Conservation (phyloP, 225 moss, liverwort and hornwort species). For the Pleurozium schreberi region DNA sequence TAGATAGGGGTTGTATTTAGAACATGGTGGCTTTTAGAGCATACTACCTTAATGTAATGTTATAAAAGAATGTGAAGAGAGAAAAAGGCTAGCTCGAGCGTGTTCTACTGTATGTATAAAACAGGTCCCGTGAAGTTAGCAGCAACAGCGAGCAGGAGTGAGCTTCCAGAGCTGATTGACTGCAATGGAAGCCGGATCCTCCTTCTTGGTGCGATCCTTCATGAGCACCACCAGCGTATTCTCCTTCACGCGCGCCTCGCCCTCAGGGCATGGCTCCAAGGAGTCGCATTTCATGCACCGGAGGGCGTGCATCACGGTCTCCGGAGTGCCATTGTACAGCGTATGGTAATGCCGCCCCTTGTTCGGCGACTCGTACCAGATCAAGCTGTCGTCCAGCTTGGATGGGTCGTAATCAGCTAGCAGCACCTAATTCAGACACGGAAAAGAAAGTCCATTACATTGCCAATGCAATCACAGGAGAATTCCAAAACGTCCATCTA, state of each 20-base stretch:
- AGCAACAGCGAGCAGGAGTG: background rate
- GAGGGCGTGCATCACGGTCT: slow-evolving; percentile 26
- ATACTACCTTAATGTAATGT: background rate
- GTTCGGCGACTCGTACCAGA: slow-evolving; percentile 26
- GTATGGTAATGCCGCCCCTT: slow-evolving; percentile 16
- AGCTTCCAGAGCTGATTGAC: slow-evolving; percentile 27
- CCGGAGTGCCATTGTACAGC: slow-evolving; percentile 1
- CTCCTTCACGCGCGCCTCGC: slow-evolving; percentile 29
- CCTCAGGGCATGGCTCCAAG: slow-evolving; percentile 17
- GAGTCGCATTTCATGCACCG: slow-evolving; percentile 29
- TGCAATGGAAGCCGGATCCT: slow-evolving; percentile 3
- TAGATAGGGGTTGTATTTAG: no score
- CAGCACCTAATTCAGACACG: background rate
- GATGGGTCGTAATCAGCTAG: slow-evolving; percentile 17
- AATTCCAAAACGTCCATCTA: background rate
- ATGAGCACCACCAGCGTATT: slow-evolving; percentile 28
- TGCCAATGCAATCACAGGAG: background rate
- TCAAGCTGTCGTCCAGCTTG: slow-evolving; percentile 18
- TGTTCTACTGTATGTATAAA: no score
- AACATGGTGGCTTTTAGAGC: no score
- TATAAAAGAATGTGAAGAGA: background rate
- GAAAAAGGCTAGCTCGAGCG: no score
- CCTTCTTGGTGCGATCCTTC: slow-evolving; percentile 23
- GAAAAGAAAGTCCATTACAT: background rate
- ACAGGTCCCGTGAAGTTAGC: background rate